Percentiles rank a stretch among this genome's conserved stretches.
These are phyloP conservation scores for Lichtheimia corymbifera DNA, from an alignment of 371 early-diverging fungal genomes.

Conservation along the genomic window DNA sequence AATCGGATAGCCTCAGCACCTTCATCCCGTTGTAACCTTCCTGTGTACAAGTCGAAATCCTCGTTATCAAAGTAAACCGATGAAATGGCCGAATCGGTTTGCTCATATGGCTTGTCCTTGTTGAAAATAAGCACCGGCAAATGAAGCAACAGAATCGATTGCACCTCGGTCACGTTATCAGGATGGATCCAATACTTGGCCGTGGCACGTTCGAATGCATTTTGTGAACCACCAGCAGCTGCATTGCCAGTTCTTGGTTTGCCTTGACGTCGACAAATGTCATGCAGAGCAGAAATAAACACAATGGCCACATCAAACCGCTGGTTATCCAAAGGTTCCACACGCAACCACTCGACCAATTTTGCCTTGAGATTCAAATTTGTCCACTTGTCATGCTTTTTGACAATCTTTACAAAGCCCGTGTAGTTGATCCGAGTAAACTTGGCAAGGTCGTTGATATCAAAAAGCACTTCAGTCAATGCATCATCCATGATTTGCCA, in stretches of 20 bases:
- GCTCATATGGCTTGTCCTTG: constrained; percentile 56
- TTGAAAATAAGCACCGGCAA: constrained; percentile 94
- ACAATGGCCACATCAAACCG: constrained; percentile 61
- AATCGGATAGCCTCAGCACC: constrained; percentile 92
- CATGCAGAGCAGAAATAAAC: constrained; percentile 45
- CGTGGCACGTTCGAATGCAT: constrained; percentile 85
- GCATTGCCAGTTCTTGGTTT: constrained; percentile 30
- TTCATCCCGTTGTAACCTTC: constrained; percentile 90
- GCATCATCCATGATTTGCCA: constrained; percentile 49
- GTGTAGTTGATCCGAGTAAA: constrained; percentile 92
- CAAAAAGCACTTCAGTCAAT: constrained; percentile 55
- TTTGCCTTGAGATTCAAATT: constrained; percentile 73
- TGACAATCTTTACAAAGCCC: constrained; percentile 92
- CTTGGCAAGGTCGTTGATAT: constrained; percentile 85
- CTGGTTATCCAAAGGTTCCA: constrained; percentile 44
- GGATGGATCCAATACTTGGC: constrained; percentile 99
- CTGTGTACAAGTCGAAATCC: constrained; percentile 88
- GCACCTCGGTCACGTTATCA: constrained; percentile 97
- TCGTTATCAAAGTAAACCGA: constrained; percentile 96
- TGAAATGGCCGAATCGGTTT: constrained; percentile 70
- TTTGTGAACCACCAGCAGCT: constrained; percentile 68
- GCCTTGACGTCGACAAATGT: constrained; percentile 40
- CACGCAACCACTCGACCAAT: constrained; percentile 80
- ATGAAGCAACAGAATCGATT: constrained; percentile 88
- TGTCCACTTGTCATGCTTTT: constrained; percentile 90